Percentiles rank a stretch among this genome's conserved stretches.
These are phyloP conservation scores for Aspergillus fumigatiaffinis DNA, from an alignment of 2,329 filamentous ascomycete species.

Conservation along the genomic window DNA sequence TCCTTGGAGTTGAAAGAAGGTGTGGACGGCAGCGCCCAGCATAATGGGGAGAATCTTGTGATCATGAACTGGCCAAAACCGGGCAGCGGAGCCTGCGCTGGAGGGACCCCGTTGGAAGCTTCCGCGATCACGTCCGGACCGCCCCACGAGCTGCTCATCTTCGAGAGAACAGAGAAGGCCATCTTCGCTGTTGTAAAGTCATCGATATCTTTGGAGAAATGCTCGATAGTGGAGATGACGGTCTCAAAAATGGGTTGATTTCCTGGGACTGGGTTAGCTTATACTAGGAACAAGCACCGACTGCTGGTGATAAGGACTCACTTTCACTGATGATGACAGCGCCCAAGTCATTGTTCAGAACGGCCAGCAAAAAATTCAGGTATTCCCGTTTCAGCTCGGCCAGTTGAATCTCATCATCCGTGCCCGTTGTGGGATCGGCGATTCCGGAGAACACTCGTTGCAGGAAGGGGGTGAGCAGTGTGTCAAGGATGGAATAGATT, in stretches of 20 bases:
- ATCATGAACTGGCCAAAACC: constrained; percentile 93
- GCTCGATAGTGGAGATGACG: constrained; percentile 78
- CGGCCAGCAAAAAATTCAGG: constrained; percentile 86
- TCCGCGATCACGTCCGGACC: constrained; percentile 66
- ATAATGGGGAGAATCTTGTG: constrained; percentile 78
- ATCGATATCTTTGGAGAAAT: constrained; percentile 72
- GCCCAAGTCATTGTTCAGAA: constrained; percentile 85
- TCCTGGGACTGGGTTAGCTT: constrained; percentile 34
- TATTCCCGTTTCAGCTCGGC: constrained; percentile 89
- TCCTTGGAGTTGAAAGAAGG: constrained; percentile 78
- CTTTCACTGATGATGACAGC: constrained; percentile 79
- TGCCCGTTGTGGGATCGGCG: constrained; percentile 78
- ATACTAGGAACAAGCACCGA: background rate
- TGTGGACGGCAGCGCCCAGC: constrained; percentile 82
- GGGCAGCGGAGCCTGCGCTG: constrained; percentile 55
- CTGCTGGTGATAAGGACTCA: constrained; percentile 30
- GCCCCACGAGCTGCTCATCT: constrained; percentile 86
- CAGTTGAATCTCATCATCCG: constrained; percentile 94
- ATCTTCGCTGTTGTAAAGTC: constrained; percentile 66
- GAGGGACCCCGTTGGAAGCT: constrained; percentile 24
- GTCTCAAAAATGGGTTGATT: constrained; percentile 91
- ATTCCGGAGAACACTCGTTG: constrained; percentile 85
- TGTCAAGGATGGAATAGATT: constrained; percentile 83
- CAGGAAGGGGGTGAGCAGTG: constrained; percentile 80
- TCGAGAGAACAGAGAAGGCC: constrained; percentile 75